A percentile compares a stretch with the other conserved stretches of the same genome.
Evolutionary conservation across 805 yeast genomes (phyloP).

Genomic region (Cyberlindnera bimundalis): DNA sequence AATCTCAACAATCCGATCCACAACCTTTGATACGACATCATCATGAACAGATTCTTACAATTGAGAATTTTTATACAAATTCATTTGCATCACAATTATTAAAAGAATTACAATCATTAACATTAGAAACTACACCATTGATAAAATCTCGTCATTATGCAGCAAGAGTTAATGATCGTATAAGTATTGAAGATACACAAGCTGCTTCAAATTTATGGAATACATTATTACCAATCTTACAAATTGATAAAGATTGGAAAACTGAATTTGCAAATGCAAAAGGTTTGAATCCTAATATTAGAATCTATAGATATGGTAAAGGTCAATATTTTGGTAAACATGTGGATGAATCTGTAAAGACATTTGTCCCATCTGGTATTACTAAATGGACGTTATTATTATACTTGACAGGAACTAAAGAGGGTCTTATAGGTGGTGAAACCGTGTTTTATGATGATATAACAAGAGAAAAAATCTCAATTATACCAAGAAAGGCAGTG

Average conservation of each 20-base stretch:
- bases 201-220: slow-evolving; percentile 42
- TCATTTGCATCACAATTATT: slow-evolving; percentile 13
- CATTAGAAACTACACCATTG: slow-evolving; percentile 45
- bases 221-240: slow-evolving; percentile 34
- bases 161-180: slow-evolving; percentile 53
- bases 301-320: slow-evolving; percentile 50
- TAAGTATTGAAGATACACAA: slow-evolving; percentile 35
- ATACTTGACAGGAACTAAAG: slow-evolving; percentile 50
- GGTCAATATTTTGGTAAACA: slow-evolving; percentile 62
- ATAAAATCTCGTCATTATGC: slow-evolving; percentile 51
- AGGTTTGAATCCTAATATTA: slow-evolving; percentile 52
- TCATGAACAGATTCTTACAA: slow-evolving; percentile 22
- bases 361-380: slow-evolving; percentile 31
- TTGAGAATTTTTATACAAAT: slow-evolving; percentile 17
- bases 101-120: slow-evolving; percentile 3
- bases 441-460: slow-evolving; percentile 45
- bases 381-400: slow-evolving; percentile 61
- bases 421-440: slow-evolving; percentile 55
- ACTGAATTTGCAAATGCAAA: slow-evolving; percentile 36
- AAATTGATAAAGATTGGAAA: slow-evolving; percentile 30
- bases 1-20: slow-evolving; percentile 1
- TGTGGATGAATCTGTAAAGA: slow-evolving; percentile 53
- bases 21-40: slow-evolving; percentile 1
- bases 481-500: slow-evolving; percentile 51
- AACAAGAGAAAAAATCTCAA: slow-evolving; percentile 28